Evolutionary conservation across 2,329 filamentous ascomycete genomes (phyloP), one percentile per base, ranked within the genome.

Genomic region (Thielaviopsis cerberus): DNA sequence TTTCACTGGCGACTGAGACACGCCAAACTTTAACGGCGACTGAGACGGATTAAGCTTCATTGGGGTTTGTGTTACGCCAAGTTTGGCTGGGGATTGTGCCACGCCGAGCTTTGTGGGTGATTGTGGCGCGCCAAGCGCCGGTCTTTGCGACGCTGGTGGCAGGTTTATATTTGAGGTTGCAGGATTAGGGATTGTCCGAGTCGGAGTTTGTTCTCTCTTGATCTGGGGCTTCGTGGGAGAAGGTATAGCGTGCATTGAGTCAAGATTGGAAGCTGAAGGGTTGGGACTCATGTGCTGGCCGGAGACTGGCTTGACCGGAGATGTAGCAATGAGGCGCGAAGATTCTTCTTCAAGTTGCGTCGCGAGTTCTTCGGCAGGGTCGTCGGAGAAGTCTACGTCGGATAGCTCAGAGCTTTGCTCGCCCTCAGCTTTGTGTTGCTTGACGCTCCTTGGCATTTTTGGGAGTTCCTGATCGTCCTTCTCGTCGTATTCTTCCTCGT

Each of bases 101-200:
- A 4, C n/a, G 37, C 10, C 17, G 6, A n/a, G 41, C n/a, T 48
- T 48, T 22, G n/a, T 22, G 15, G 41, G 41, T 8, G 41, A 61
- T 70, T 74, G 67, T 78, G 69, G 63, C 76, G 70, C 63, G 59
- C 77, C 72, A 1, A 79, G 77, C 8, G 76, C 79, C 1, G 75
- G 66, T 24, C 66, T 67, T 1, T 72, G 70, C 2, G 72, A 68
- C 17, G 64, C 27, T 15, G 27, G 55, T 37, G 50, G 58, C 73
- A 71, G 78, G 65, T 85, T 86, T 63, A 82, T 69, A 27, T 76
- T 76, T 17, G 76, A 74, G 50, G 76, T 73, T n/a, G 85, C 86
- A 62, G 86, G 53, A 52, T 61, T 53, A 23, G 41, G 41, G 22
- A 48, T 48, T 11, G 41, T 48, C 20, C 34, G 17, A 41, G 37